Evolutionary conservation across 176 grass and related monocot species (phyloP).

Genomic region (Poa annua): DNA sequence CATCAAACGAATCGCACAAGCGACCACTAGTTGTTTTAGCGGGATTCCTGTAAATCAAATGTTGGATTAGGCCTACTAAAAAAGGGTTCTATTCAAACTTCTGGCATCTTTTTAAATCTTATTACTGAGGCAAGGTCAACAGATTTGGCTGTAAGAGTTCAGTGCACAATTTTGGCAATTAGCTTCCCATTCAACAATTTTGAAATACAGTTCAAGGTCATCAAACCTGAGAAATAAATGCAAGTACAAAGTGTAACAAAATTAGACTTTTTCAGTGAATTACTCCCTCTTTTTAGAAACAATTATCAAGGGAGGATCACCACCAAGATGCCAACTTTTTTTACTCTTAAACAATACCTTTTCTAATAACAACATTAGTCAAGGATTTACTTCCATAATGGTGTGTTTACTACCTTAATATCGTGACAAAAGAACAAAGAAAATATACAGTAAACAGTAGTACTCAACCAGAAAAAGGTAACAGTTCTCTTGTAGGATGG

Average conservation of each 20-base stretch:
- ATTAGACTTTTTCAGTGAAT: not conserved
- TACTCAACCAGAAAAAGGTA: not conserved
- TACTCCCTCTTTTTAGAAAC: not conserved
- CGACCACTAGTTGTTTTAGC: not conserved
- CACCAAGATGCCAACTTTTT: not conserved
- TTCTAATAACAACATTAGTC: not conserved
- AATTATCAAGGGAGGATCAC: not conserved
- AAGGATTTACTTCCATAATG: not conserved
- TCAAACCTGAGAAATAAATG: slow-evolving; percentile 7
- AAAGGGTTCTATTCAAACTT: not conserved
- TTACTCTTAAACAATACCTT: not conserved
- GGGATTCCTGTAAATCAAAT: not conserved
- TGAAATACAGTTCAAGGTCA: not conserved
- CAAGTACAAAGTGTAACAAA: not conserved
- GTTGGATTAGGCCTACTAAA: not conserved
- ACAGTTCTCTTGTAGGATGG: not conserved
- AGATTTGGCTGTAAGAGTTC: not conserved
- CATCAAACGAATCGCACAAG: not conserved
- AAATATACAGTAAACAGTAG: not conserved
- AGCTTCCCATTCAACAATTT: not conserved
- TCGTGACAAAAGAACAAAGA: not conserved
- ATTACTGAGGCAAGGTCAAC: not conserved
- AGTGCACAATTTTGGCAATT: not conserved
- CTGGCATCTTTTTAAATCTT: not conserved
- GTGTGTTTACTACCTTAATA: not conserved